Percentiles rank a stretch among this genome's conserved stretches.
phyloP scores from a whole-genome alignment of 352 stramenopile species.

The Albugo laibachii region DNA sequence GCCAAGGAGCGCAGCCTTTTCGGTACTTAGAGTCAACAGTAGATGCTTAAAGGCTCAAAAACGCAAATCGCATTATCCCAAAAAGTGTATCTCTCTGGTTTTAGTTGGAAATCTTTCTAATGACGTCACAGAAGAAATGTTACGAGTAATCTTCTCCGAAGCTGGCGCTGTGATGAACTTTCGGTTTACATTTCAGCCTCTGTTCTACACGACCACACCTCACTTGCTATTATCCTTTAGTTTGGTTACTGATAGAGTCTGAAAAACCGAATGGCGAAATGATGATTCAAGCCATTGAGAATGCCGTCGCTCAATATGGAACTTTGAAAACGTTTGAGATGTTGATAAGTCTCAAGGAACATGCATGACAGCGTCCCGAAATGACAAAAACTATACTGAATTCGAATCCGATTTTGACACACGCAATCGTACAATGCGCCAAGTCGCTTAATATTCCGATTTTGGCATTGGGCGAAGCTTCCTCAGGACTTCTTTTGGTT shows the following conservation, averaged over 20 bases:
- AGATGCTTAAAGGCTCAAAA: neutral
- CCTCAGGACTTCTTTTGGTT: slow-evolving; percentile 26
- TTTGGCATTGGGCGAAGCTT: slow-evolving; percentile 25
- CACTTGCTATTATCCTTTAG: slow-evolving; percentile 11
- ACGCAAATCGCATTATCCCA: neutral
- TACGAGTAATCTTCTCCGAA: slow-evolving; percentile 75
- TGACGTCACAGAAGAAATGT: slow-evolving; percentile 73
- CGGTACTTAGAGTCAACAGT: slow-evolving; percentile 18
- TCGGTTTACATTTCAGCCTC: slow-evolving; percentile 15
- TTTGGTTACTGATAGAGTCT: slow-evolving; percentile 59
- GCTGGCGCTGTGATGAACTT: slow-evolving; percentile 71
- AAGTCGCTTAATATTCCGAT: slow-evolving; percentile 73
- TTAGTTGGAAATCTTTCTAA: slow-evolving; percentile 77
- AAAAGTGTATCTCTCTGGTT: slow-evolving; percentile 1
- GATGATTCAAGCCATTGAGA: slow-evolving; percentile 62
- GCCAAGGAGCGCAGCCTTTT: slow-evolving; percentile 78
- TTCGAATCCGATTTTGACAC: slow-evolving; percentile 58
- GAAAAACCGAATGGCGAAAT: slow-evolving; percentile 68
- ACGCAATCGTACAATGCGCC: slow-evolving; percentile 70
- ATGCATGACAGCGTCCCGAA: slow-evolving; percentile 50
- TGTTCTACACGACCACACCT: neutral
- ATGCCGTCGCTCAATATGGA: slow-evolving; percentile 36
- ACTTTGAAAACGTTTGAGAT: slow-evolving; percentile 73
- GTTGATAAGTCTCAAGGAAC: slow-evolving; percentile 57
- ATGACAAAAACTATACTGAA: slow-evolving; percentile 55